Conservation (phyloP, 768 basidiomycete species). For the Nidula microcarpa region DNA sequence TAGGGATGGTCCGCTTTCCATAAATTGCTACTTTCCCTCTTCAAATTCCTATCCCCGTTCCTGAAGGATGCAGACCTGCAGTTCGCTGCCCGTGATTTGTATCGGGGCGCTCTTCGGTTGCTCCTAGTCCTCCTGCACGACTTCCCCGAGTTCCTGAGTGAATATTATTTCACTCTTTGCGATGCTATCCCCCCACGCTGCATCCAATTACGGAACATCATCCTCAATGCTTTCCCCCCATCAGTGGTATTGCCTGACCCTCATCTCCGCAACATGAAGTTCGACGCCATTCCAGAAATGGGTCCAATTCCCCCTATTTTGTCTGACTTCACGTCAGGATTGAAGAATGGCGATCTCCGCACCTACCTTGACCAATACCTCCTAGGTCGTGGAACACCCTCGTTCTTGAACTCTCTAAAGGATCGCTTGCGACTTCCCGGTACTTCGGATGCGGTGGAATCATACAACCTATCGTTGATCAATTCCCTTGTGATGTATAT, state of each 20-base stretch:
- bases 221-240: conserved; percentile 92
- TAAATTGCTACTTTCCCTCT: conserved; percentile 86
- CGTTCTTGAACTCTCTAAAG: conserved; percentile 74
- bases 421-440: conserved; percentile 62
- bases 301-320: conserved; percentile 88
- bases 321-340: conserved; percentile 83
- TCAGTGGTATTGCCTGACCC: conserved; percentile 82
- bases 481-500: conserved; percentile 96
- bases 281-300: conserved; percentile 84
- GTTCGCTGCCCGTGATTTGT: conserved; percentile 79
- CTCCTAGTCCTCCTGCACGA: conserved; percentile 96
- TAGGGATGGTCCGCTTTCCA: conserved; percentile 97
- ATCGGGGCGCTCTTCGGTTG: conserved; percentile 85
- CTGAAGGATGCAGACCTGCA: conserved; percentile 79
- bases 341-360: conserved; percentile 80
- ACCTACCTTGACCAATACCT: conserved; percentile 82
- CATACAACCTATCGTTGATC: conserved; percentile 85
- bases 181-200: conserved; percentile 91
- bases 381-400: conserved; percentile 66
- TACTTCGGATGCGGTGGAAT: conserved; percentile 45
- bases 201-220: conserved; percentile 94
- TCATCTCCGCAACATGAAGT: conserved; percentile 68
- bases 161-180: conserved; percentile 94
- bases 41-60: conserved; percentile 94
- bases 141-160: conserved; percentile 97